A percentile compares a stretch with the other conserved stretches of the same genome.
phyloP scores from a whole-genome alignment of 192 early-diverging fungal genomes.

The Coemansia sp. region DNA sequence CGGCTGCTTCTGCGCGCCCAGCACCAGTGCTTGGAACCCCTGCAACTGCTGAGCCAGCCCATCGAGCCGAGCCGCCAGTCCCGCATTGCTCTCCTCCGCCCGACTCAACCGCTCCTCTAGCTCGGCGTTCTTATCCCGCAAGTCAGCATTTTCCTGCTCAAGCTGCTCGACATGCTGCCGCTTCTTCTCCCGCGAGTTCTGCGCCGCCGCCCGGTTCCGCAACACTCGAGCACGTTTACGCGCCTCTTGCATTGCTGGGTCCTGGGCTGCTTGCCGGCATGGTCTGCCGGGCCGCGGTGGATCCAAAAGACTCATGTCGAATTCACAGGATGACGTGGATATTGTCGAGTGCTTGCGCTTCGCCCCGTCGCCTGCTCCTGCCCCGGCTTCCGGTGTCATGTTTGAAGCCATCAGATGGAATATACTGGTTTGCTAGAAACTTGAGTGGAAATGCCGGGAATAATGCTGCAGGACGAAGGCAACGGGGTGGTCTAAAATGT shows the following conservation, averaged over 20 bases:
- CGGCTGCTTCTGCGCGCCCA: conserved; percentile 26
- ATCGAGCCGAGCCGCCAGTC: conserved; percentile 38
- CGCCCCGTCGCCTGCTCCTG: conserved; percentile 26
- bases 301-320: conserved; percentile 43
- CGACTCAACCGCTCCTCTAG: conserved; percentile 43
- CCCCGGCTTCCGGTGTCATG: conserved; percentile 19
- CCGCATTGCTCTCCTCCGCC: conserved; percentile 36
- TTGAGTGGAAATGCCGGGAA: neutral
- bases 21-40: conserved; percentile 37
- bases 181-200: conserved; percentile 85
- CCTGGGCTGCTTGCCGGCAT: conserved; percentile 31
- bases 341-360: conserved; percentile 50
- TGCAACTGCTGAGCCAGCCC: conserved; percentile 45
- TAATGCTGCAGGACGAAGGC: conserved; percentile 4
- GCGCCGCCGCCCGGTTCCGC: conserved; percentile 87
- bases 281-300: conserved; percentile 49
- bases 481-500: neutral
- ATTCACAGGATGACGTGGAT: conserved; percentile 22
- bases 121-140: conserved; percentile 53
- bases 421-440: conserved; percentile 3
- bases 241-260: conserved; percentile 53
- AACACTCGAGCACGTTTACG: conserved; percentile 72
- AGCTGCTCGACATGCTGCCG: conserved; percentile 77
- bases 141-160: conserved; percentile 69
- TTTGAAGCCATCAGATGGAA: conserved; percentile 7